Base-by-base conservation (phyloP, 768 basidiomycete genomes). In the Naganishia kalamii region DNA sequence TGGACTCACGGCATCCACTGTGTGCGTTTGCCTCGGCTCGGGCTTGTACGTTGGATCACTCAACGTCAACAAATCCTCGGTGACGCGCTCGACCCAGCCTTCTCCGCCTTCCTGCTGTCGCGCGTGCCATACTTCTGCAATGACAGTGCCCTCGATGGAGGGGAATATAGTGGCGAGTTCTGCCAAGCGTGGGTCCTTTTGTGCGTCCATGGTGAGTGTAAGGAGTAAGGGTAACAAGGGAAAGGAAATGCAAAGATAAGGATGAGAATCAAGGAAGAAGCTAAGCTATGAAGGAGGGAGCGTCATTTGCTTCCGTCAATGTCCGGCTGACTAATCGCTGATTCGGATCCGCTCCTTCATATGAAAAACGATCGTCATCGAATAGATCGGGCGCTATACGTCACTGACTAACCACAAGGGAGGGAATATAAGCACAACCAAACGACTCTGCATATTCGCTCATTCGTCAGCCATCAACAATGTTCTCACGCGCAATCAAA, bases 61-160 rank as follows among this genome's bases (percentile, higher is more conserved):
- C 69, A 79, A 73, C 21, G 69, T 68, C 37, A 79, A 67, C 43
- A 79, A 65, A 51, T 72, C 72, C 66, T 75, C 78, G n/a, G 77
- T 76, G 5, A 75, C 74, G 21, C 76, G 51, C 59, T 76, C 78
- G 21, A 72, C 68, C 54, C 21, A 19, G 12, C 59, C 66, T 17
- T 63, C 66, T 12, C 5, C 8, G 12, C 37, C 54, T 3, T 17
- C 46, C 7, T n/a, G 23, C 29, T 33, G 32, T 37, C 67, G 70
- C 8, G 75, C 69, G 63, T 78, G 76, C 4, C 77, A 69, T 17
- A 79, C 70, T n/a, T 72, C 66, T 64, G 73, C 70, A 37, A 79
- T 75, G 29, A 79, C 76, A 30, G 63, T 30, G 3, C 65, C 15
- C n/a, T 78, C 76, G 41, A 79, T 70, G 4, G 69, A 65, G 6